Base-by-base conservation (phyloP, 2,329 filamentous ascomycete genomes). In the Cordyceps pruinosa region DNA sequence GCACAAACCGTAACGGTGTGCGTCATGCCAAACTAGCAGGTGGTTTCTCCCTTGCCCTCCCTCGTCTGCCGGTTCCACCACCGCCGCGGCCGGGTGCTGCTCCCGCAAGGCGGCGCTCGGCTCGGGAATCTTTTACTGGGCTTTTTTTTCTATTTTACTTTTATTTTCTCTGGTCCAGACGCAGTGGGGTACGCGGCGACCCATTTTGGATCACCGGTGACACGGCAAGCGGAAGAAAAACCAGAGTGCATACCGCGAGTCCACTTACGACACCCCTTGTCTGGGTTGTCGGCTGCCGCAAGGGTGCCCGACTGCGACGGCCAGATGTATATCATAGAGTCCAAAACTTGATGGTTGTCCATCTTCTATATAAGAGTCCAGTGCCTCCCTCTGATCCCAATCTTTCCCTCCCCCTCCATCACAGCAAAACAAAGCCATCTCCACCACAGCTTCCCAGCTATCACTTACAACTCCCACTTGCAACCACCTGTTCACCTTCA, bases 41-140 rank as follows among this genome's bases (percentile, higher is more conserved):
- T 34, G 4, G 5, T 12, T 15, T 15, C 5, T 34, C 10, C 3
- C 3, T 34, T 9, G 32, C 32, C 32, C 5, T 37, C 17, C 35
- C 35, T 37, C 35, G 8, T 15, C n/a, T n/a, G n/a, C n/a, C n/a
- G n/a, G n/a, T n/a, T n/a, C n/a, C n/a, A n/a, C n/a, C n/a, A n/a
- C n/a, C n/a, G n/a, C n/a, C n/a, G n/a, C n/a, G n/a, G n/a, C 30
- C 53, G 53, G 53, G 53, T 56, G 53, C 45, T 13, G 7, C 44
- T 56, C 53, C 53, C 53, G 53, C 52, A 19, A 15, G 13, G 3
- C n/a, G n/a, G n/a, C 37, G n/a, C 19, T 8, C 7, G 7, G 5
- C 34, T 48, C 25, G 21, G 15, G 5, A 26, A n/a, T 21, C n/a
- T n/a, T 55, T 44, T 26, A 28, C n/a, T 21, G 2, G 6, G 10